Base-by-base conservation (phyloP, 768 basidiomycete genomes). In the Sarcodon sp. region DNA sequence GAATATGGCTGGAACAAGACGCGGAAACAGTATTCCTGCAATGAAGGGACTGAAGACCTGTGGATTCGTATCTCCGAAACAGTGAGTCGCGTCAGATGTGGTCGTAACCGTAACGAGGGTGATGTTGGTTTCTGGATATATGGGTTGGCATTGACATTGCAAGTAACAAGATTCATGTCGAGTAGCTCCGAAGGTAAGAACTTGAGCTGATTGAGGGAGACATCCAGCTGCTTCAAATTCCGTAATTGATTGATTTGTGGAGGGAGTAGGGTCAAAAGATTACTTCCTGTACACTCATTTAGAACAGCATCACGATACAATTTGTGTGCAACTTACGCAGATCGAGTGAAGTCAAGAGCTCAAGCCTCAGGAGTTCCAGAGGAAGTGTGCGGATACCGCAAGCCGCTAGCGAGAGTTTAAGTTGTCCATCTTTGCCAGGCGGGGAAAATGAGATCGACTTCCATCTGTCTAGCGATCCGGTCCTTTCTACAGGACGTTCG, bases 151-250 rank as follows among this genome's bases (percentile, higher is more conserved):
- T 73, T 59, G 3, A 85, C 56, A 15, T 57, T 53, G 5, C 86
- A 63, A 7, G 58, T 65, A 15, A 57, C 57, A 1, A 85, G 64
- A n/a, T 59, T 66, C 73, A 84, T 77, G 32, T 63, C 57, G n/a
- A 71, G 59, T 57, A 87, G 71, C 57, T 87, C 83, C 6, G 78
- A 71, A 11, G 85, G 85, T 0, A 87, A 60, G 59, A 73, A 82
- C 47, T 59, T 55, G 2, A 87, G 61, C 33, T 63, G 59, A 59
- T 87, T 87, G 47, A 70, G 67, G 0, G 79, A 68, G 3, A 87
- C 55, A 50, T 84, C 81, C 6, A 87, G 67, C 39, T 79, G 73
- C 44, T 66, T 66, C 2, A 87, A 69, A 44, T 72, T 71, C 7
- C 57, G 64, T 13, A 87, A 66, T 6, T 64, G 64, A 15, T 61